Conservation (phyloP, 2,329 filamentous ascomycete species). For the Microsporum ferrugineum region DNA sequence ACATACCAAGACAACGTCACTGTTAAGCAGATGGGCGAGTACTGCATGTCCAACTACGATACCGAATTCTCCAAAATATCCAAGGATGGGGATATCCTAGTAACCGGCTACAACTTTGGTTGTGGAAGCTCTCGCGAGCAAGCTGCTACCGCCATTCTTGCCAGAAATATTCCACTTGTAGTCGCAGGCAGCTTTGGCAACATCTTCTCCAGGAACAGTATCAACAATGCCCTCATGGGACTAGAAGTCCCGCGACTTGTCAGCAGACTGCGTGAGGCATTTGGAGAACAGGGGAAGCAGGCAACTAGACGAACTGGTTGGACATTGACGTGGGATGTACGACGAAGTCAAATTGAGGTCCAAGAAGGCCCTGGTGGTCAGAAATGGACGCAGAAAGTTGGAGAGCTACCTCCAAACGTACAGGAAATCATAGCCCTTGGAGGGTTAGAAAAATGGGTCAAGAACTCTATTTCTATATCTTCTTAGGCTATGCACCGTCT, state of each 20-base stretch:
- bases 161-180: slow-evolving; percentile 68
- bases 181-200: slow-evolving; percentile 72
- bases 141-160: slow-evolving; percentile 75
- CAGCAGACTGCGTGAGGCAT: slow-evolving; percentile 24
- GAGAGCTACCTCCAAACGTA: slow-evolving; percentile 71
- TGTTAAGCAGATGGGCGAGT: slow-evolving; percentile 68
- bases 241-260: slow-evolving; percentile 29
- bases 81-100: slow-evolving; percentile 64
- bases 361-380: slow-evolving; percentile 56
- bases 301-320: slow-evolving; percentile 67
- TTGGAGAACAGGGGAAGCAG: slow-evolving; percentile 39
- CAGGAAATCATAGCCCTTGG: slow-evolving; percentile 72
- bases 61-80: slow-evolving; percentile 53
- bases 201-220: slow-evolving; percentile 58
- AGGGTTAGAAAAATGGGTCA: slow-evolving; percentile 74
- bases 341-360: slow-evolving; percentile 57
- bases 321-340: slow-evolving; percentile 72
- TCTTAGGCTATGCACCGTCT: not conserved
- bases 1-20: slow-evolving; percentile 83
- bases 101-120: slow-evolving; percentile 81
- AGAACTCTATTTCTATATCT: slow-evolving; percentile 46
- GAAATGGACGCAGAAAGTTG: slow-evolving; percentile 69
- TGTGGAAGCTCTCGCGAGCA: slow-evolving; percentile 73
- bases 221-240: slow-evolving; percentile 32
- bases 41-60: slow-evolving; percentile 94